Percentiles rank a stretch among this genome's conserved stretches.
Evolutionary conservation across 2,329 filamentous ascomycete species (phyloP).

Genomic region (Immersiporthe knoxdaviesiana): DNA sequence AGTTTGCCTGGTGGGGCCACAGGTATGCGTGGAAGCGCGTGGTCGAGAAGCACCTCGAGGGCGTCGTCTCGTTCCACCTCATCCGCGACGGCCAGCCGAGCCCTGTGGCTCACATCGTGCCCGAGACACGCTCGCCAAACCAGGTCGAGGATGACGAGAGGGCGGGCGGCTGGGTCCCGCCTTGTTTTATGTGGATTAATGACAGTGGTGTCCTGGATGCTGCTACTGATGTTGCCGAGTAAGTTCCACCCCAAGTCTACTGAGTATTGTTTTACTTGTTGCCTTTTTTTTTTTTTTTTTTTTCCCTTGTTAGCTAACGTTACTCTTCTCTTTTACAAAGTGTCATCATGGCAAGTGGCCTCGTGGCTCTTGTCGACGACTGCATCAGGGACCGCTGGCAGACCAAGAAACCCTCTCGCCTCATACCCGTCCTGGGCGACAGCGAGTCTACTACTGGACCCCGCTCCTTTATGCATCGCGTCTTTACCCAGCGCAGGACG

Average conservation of each 20-base stretch:
- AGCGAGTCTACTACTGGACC: slow-evolving; percentile 43
- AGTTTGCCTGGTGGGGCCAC: slow-evolving; percentile 92
- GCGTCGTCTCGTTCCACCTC: slow-evolving; percentile 77
- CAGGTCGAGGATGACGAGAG: slow-evolving; percentile 72
- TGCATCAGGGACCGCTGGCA: slow-evolving; percentile 82
- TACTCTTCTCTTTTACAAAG: slow-evolving; percentile 47
- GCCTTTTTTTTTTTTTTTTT: slow-evolving; percentile 20
- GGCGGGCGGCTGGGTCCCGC: slow-evolving; percentile 87
- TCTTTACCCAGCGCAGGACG: slow-evolving; percentile 39
- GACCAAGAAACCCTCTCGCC: slow-evolving; percentile 46
- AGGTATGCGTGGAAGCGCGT: slow-evolving; percentile 83
- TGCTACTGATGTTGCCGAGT: slow-evolving; percentile 85
- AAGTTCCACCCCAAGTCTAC: no score
- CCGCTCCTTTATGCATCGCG: slow-evolving; percentile 41
- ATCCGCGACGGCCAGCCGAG: slow-evolving; percentile 65
- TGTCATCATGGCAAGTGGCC: slow-evolving; percentile 85
- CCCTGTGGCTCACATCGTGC: slow-evolving; percentile 82
- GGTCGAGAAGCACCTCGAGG: slow-evolving; percentile 65
- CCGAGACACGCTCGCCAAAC: slow-evolving; percentile 72
- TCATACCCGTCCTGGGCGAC: slow-evolving; percentile 41
- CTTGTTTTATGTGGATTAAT: slow-evolving; percentile 88
- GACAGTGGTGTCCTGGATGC: slow-evolving; percentile 71
- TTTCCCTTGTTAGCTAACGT: slow-evolving; percentile 32
- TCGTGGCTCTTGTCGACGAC: slow-evolving; percentile 87
- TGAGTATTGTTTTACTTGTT: no score